phyloP scores from a whole-genome alignment of 306 rosid genomes.

The Glycine tomentella region DNA sequence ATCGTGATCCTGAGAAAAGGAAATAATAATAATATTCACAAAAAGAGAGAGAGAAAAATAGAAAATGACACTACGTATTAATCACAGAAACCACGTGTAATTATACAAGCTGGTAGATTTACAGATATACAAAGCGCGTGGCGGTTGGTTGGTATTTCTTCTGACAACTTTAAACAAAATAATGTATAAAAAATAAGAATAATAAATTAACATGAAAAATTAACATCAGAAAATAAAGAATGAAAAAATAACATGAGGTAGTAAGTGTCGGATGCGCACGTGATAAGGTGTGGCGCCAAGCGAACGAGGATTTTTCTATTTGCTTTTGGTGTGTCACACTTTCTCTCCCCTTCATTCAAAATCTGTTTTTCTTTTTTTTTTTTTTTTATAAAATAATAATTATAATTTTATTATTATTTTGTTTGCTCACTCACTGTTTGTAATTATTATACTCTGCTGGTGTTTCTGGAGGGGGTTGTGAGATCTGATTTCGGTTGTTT shows the following conservation, averaged over 20 bases:
- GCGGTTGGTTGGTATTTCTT: conserved; percentile 25
- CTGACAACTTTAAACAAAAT: not conserved
- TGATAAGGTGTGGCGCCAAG: conserved; percentile 63
- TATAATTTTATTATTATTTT: not conserved
- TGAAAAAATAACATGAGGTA: conserved; percentile 40
- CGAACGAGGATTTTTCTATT: conserved; percentile 37
- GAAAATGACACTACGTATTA: conserved; percentile 24
- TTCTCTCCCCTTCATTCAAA: conserved; percentile 39
- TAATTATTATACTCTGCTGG: conserved; percentile 34
- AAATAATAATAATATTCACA: conserved; percentile 38
- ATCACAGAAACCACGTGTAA: conserved; percentile 42
- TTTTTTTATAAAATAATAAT: too few species aligned
- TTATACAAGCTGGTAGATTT: conserved; percentile 30
- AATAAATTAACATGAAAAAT: not conserved
- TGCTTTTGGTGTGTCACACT: conserved; percentile 1
- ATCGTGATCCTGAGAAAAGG: conserved; percentile 36
- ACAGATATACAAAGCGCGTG: conserved; percentile 39
- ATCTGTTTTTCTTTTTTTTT: conserved; percentile 12
- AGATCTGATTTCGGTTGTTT: conserved; percentile 50
- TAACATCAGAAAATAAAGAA: conserved; percentile 5
- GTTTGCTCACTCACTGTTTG: conserved; percentile 33
- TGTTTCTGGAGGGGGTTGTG: conserved; percentile 41
- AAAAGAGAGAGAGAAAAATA: not conserved
- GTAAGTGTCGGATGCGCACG: conserved; percentile 47
- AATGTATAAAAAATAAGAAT: not conserved